Evolutionary conservation across 306 rosid genomes (phyloP).

Genomic region (Fagus sylvatica): DNA sequence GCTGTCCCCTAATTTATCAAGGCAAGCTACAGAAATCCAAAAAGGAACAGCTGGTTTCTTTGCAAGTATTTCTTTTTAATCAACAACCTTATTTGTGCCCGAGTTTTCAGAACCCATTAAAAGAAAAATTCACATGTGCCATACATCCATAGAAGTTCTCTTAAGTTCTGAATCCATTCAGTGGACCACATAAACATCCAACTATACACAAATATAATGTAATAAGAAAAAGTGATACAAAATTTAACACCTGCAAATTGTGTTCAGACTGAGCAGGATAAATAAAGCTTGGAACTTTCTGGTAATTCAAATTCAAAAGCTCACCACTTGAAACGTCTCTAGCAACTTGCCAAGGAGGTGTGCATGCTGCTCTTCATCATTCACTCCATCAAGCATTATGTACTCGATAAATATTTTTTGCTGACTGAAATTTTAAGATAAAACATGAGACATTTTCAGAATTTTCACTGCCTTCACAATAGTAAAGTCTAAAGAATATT

Average conservation of each 20-base stretch:
- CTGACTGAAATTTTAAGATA: slow-evolving; percentile 44
- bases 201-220: background rate
- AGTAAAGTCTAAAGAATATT: background rate
- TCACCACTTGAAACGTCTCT: slow-evolving; percentile 86
- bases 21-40: background rate
- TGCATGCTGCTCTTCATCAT: slow-evolving; percentile 89
- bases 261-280: slow-evolving; percentile 4
- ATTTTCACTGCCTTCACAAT: slow-evolving; percentile 5
- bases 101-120: background rate
- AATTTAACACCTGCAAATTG: background rate
- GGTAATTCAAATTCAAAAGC: slow-evolving; percentile 22
- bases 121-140: background rate
- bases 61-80: background rate
- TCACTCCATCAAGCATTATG: slow-evolving; percentile 96
- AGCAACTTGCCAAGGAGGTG: slow-evolving; percentile 84
- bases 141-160: background rate
- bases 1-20: background rate
- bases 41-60: background rate
- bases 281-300: slow-evolving; percentile 6
- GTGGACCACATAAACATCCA: background rate
- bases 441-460: slow-evolving; percentile 15
- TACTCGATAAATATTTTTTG: slow-evolving; percentile 94
- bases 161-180: background rate
- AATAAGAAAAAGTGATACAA: background rate
- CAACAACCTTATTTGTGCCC: background rate